Conservation (phyloP, 2,329 filamentous ascomycete genomes). For the Pseudocercospora vitis region DNA sequence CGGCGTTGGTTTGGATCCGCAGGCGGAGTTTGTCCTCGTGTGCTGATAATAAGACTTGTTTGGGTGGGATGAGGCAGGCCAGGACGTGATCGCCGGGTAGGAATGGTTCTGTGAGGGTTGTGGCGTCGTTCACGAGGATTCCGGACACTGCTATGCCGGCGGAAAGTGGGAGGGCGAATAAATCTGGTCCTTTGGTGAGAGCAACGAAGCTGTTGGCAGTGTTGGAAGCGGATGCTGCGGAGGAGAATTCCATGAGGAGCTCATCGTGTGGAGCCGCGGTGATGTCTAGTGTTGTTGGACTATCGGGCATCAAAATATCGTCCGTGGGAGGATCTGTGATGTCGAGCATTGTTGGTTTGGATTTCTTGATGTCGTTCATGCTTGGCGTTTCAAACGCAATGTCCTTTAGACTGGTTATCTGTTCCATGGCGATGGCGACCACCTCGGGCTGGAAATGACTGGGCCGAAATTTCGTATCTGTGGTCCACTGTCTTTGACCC, state of each 20-base stretch:
- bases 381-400: not conserved
- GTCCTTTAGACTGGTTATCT: slow-evolving; percentile 1
- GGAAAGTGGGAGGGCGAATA: slow-evolving; percentile 11
- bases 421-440: not conserved
- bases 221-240: slow-evolving; percentile 16
- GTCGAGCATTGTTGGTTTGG: not conserved
- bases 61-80: slow-evolving; percentile 13
- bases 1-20: slow-evolving; percentile 16
- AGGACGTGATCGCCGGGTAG: slow-evolving; percentile 15
- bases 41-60: slow-evolving; percentile 12
- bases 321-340: not conserved
- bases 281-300: slow-evolving; percentile 16
- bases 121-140: slow-evolving; percentile 14
- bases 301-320: not conserved
- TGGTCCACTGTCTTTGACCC: too few relatives aligned
- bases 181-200: slow-evolving; percentile 12
- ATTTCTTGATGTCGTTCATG: not conserved
- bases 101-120: slow-evolving; percentile 16
- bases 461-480: too few relatives aligned
- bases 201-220: slow-evolving; percentile 11
- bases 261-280: slow-evolving; percentile 14
- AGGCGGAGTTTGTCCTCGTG: slow-evolving; percentile 9
- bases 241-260: slow-evolving; percentile 16
- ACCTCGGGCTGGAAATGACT: too few relatives aligned
- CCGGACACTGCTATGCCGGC: slow-evolving; percentile 15